phyloP scores from a whole-genome alignment of 306 rosid genomes.

The Acacia crassicarpa region DNA sequence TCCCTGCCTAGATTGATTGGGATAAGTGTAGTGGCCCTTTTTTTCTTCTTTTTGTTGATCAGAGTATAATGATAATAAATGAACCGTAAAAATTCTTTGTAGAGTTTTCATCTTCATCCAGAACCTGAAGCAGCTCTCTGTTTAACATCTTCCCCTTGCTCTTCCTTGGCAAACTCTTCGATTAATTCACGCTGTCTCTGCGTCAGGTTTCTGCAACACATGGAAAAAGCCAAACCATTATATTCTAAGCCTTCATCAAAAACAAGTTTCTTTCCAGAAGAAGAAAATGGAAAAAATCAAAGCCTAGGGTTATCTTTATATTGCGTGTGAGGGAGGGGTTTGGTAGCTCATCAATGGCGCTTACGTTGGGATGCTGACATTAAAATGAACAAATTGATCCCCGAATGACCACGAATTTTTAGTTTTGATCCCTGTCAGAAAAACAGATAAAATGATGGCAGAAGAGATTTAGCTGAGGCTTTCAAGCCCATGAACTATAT shows the following conservation, averaged over 20 bases:
- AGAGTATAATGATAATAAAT: background rate
- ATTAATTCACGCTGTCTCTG: constrained; percentile 75
- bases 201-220: constrained; percentile 62
- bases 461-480: constrained; percentile 11
- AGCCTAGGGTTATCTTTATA: background rate
- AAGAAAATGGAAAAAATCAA: background rate
- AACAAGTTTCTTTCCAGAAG: background rate
- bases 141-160: constrained; percentile 55
- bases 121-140: constrained; percentile 58
- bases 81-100: background rate
- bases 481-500: background rate
- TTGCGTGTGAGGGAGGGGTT: background rate
- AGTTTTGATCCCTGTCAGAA: constrained; percentile 63
- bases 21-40: background rate
- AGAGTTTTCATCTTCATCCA: constrained; percentile 44
- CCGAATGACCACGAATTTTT: constrained; percentile 68
- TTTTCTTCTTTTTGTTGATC: background rate
- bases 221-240: constrained; percentile 10
- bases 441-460: background rate
- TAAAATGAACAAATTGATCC: constrained; percentile 90
- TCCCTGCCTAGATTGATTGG: background rate
- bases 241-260: background rate
- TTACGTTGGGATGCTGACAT: constrained; percentile 77
- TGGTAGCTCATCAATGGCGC: constrained; percentile 26
- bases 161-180: constrained; percentile 86